Evolutionary conservation across 2,329 filamentous ascomycete species (phyloP).

Genomic region (Zymoseptoria tritici): DNA sequence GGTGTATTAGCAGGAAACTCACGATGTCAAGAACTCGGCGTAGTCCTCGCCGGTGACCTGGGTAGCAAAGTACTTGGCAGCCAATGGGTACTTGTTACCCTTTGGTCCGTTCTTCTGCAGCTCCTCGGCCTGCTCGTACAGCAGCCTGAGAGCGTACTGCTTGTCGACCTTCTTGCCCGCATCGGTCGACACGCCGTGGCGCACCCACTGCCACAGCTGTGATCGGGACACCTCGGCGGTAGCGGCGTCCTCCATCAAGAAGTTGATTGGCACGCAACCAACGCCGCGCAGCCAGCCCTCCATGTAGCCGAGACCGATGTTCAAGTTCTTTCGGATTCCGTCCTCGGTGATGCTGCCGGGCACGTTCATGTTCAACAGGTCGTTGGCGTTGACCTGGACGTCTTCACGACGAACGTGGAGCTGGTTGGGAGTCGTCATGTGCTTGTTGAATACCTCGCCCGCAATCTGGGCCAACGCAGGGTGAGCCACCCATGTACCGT

Average conservation of each 20-base stretch:
- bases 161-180: constrained; percentile 93
- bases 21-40: constrained; percentile 87
- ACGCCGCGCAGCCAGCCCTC: constrained; percentile 94
- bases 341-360: constrained; percentile 86
- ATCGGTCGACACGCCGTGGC: constrained; percentile 63
- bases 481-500: constrained; percentile 96
- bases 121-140: constrained; percentile 76
- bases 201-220: constrained; percentile 95
- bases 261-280: constrained; percentile 96
- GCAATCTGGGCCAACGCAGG: constrained; percentile 85
- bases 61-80: constrained; percentile 82
- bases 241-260: constrained; percentile 95
- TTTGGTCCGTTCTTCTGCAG: constrained; percentile 67
- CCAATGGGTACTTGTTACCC: constrained; percentile 87
- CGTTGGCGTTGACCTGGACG: constrained; percentile 75
- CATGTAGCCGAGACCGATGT: constrained; percentile 96
- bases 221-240: constrained; percentile 92
- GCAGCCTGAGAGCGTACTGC: constrained; percentile 75
- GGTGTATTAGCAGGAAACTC: constrained; percentile 34
- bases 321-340: constrained; percentile 94
- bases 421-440: constrained; percentile 99
- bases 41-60: constrained; percentile 98
- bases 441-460: constrained; percentile 87
- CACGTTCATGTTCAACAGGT: constrained; percentile 96
- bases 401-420: constrained; percentile 86